These are phyloP conservation scores for Coniella vitis DNA, from an alignment of 2,329 filamentous ascomycete genomes.

Conservation along the genomic window DNA sequence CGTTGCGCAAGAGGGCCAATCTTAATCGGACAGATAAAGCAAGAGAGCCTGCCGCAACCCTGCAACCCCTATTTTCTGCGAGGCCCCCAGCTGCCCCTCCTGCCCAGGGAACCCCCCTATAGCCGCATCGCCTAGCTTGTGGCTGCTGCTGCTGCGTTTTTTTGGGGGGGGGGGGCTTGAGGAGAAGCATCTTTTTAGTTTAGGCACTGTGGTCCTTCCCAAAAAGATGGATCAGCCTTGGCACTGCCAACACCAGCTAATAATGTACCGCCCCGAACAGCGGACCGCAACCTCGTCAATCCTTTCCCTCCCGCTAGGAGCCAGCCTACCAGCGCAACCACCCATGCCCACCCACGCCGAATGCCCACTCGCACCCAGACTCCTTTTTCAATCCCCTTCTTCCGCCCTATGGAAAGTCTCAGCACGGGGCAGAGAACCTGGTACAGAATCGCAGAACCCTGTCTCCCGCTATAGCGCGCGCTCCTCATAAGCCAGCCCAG, in stretches of 20 bases:
- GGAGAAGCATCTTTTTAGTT: background rate
- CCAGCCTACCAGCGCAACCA: background rate
- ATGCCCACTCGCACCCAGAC: background rate
- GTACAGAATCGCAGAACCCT: background rate
- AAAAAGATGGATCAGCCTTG: slow-evolving; percentile 1
- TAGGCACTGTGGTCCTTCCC: background rate
- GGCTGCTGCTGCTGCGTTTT: no score
- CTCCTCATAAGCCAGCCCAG: background rate
- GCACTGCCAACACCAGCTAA: background rate
- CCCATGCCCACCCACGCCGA: background rate
- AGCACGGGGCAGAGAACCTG: background rate
- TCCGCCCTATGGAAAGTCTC: no score
- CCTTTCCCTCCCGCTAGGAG: background rate
- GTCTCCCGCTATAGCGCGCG: background rate
- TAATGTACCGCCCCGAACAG: slow-evolving; percentile 1
- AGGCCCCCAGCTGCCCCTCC: background rate
- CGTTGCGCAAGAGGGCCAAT: background rate
- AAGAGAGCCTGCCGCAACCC: background rate
- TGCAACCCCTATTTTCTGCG: slow-evolving; percentile 2
- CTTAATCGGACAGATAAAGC: background rate
- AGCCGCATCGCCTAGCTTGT: background rate
- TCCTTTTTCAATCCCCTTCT: background rate
- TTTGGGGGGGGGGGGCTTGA: no score
- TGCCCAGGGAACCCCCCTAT: background rate
- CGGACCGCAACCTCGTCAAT: background rate